A percentile compares a stretch with the other conserved stretches of the same genome.
These are phyloP conservation scores for Agrostemma githago DNA, from an alignment of 148 eudicot species.

Conservation along the genomic window DNA sequence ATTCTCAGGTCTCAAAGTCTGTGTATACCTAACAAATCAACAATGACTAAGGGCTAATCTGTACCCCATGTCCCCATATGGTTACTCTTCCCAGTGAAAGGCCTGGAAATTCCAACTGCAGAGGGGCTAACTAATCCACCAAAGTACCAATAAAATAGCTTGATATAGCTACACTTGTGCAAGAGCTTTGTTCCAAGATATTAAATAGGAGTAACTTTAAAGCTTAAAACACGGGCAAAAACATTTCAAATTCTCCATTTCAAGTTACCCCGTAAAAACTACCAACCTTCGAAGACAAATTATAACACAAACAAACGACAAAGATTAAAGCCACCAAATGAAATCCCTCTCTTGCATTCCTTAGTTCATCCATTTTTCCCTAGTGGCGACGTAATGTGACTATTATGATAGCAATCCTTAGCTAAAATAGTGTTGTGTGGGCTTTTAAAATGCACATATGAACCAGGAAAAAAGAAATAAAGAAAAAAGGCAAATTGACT, in stretches of 20 bases:
- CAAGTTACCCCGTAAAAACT: not conserved
- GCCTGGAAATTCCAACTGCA: not conserved
- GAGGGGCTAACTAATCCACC: not conserved
- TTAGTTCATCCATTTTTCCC: not conserved
- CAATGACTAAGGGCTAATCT: not conserved
- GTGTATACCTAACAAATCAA: not conserved
- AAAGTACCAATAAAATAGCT: not conserved
- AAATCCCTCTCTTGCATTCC: not conserved
- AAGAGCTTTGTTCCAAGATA: not conserved
- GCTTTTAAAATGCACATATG: not conserved
- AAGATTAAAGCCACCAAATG: not conserved
- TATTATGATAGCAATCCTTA: not conserved
- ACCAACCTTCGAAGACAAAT: not conserved
- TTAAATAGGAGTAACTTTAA: not conserved
- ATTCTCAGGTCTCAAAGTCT: not conserved
- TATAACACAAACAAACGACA: not conserved
- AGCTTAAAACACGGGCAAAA: not conserved
- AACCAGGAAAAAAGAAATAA: not conserved
- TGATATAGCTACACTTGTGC: not conserved
- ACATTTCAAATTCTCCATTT: not conserved
- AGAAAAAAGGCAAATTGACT: not conserved
- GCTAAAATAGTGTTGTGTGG: not conserved
- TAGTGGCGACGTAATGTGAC: not conserved
- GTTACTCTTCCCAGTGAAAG: conserved; percentile 1
- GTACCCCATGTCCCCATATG: not conserved